phyloP scores from a whole-genome alignment of 208 protist genomes.

The Crithidia sp. region DNA sequence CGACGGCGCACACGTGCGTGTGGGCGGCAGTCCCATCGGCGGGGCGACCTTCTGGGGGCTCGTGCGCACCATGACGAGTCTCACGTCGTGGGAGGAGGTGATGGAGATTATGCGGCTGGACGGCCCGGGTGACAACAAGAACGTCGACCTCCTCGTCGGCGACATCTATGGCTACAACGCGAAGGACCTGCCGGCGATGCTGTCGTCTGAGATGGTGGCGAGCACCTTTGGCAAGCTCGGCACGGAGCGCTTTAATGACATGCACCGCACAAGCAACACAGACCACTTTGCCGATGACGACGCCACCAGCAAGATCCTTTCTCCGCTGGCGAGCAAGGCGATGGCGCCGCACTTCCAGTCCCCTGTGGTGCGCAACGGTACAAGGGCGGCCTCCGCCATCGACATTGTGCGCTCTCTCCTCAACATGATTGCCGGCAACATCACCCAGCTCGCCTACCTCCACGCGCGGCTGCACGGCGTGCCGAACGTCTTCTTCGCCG shows the following conservation, averaged over 20 bases:
- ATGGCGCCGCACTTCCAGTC: constrained; percentile 7
- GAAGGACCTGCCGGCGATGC: constrained; percentile 87
- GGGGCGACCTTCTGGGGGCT: constrained; percentile 98
- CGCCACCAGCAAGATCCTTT: constrained; percentile 40
- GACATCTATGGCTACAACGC: constrained; percentile 98
- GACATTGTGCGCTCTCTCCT: constrained; percentile 92
- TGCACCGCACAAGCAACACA: constrained; percentile 24
- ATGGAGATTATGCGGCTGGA: constrained; percentile 93
- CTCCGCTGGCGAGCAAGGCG: constrained; percentile 22
- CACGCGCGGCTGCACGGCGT: constrained; percentile 91
- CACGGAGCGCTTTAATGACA: constrained; percentile 69
- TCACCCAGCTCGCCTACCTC: constrained; percentile 96
- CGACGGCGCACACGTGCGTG: constrained; percentile 89
- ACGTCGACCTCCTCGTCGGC: constrained; percentile 97
- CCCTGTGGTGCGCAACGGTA: constrained; percentile 22
- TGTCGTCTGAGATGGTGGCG: constrained; percentile 84
- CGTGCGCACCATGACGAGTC: constrained; percentile 91
- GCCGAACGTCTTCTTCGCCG: constrained; percentile 95
- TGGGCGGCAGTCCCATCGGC: constrained; percentile 95
- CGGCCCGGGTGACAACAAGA: constrained; percentile 92
- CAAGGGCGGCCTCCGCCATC: constrained; percentile 52
- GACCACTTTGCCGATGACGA: constrained; percentile 47
- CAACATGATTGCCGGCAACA: constrained; percentile 96
- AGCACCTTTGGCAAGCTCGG: constrained; percentile 92
- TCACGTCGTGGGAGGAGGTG: constrained; percentile 95